Conservation (phyloP, 371 early-diverging fungal genomes). For the Blastocladiella emersonii region DNA sequence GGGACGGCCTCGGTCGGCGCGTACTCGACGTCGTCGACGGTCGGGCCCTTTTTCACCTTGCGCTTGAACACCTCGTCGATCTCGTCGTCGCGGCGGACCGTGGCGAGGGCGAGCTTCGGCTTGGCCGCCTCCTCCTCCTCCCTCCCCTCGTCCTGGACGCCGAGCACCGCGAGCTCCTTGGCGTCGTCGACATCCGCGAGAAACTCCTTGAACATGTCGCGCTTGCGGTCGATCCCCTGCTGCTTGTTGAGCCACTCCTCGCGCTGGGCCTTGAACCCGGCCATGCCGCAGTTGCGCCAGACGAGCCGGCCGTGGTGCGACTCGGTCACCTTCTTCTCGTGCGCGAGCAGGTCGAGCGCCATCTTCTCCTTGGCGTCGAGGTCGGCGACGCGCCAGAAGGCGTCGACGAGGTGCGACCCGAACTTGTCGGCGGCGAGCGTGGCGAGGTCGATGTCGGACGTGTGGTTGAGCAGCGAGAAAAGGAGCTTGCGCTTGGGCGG, state of each 20-base stretch:
- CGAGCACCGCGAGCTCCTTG: conserved; percentile 10
- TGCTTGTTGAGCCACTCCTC: conserved; percentile 61
- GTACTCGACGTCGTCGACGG: conserved; percentile 4
- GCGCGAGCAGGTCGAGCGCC: conserved; percentile 44
- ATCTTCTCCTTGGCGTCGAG: conserved; percentile 60
- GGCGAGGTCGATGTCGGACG: conserved; percentile 16
- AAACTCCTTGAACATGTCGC: conserved; percentile 62
- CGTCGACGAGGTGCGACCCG: conserved; percentile 65
- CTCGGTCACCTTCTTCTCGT: conserved; percentile 28
- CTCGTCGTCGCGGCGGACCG: conserved; percentile 17
- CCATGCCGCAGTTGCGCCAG: conserved; percentile 61
- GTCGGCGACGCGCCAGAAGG: conserved; percentile 58
- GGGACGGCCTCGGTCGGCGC: background rate
- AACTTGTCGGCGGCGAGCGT: conserved; percentile 53
- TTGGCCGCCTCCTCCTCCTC: conserved; percentile 13
- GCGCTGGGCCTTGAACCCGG: conserved; percentile 51
- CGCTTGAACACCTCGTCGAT: conserved; percentile 33
- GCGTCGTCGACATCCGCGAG: conserved; percentile 24
- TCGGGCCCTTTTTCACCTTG: conserved; percentile 2
- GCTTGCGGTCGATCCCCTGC: conserved; percentile 51
- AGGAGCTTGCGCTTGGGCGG: conserved; percentile 54
- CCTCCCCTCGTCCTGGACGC: conserved; percentile 12
- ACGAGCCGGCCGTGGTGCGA: conserved; percentile 55
- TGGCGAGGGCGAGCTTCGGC: conserved; percentile 4
- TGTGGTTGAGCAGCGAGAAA: conserved; percentile 36